Evolutionary conservation across 805 yeast species (phyloP).

Genomic region (Ogataea paraovalis): DNA sequence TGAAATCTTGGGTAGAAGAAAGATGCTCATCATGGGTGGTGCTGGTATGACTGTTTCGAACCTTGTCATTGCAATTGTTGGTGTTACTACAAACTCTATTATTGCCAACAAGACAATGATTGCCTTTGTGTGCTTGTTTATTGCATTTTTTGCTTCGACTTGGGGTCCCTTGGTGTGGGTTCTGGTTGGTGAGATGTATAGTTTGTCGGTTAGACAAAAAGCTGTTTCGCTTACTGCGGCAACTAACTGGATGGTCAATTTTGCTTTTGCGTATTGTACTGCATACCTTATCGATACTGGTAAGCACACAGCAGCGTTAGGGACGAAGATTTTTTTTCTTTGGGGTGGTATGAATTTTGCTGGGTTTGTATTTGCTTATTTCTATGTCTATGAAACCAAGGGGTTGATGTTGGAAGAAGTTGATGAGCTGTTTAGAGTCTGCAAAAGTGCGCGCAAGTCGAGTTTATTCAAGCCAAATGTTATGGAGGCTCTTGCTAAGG

Average conservation of each 20-base stretch:
- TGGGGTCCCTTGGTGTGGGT: constrained; percentile 89
- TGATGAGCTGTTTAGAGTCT: constrained; percentile 64
- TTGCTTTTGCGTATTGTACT: constrained; percentile 67
- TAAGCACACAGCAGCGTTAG: constrained; percentile 61
- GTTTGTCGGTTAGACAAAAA: constrained; percentile 70
- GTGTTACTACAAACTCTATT: constrained; percentile 43
- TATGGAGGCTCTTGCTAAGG: background rate
- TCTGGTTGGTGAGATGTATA: constrained; percentile 58
- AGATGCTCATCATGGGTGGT: constrained; percentile 68
- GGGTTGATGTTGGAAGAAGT: constrained; percentile 79
- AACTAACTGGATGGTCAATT: constrained; percentile 77
- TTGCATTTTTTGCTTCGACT: constrained; percentile 72
- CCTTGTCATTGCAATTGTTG: constrained; percentile 65
- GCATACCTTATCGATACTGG: constrained; percentile 74
- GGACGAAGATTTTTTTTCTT: constrained; percentile 68
- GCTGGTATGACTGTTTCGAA: constrained; percentile 67
- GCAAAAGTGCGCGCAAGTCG: constrained; percentile 53
- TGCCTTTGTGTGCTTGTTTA: constrained; percentile 65
- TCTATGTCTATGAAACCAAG: constrained; percentile 72
- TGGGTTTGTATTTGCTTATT: constrained; percentile 59
- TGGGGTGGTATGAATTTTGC: constrained; percentile 71
- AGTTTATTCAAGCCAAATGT: constrained; percentile 34
- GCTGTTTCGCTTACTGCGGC: constrained; percentile 75
- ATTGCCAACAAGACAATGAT: constrained; percentile 52
- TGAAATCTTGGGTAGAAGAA: constrained; percentile 79